Evolutionary conservation across 805 yeast genomes (phyloP).

Genomic region (Sugiyamaella marilandica): DNA sequence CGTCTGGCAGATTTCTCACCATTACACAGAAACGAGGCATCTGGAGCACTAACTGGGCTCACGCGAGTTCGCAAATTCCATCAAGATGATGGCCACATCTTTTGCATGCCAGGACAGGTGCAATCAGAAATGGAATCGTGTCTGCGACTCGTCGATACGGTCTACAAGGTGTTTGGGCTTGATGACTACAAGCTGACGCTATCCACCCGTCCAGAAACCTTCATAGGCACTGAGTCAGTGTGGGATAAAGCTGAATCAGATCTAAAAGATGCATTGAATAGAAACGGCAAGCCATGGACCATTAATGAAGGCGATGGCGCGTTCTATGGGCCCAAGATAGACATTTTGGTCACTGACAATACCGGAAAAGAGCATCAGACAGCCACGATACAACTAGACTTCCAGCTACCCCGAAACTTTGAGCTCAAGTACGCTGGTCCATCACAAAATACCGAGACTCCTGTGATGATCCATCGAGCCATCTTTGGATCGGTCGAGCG

Average conservation of each 20-base stretch:
- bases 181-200: conserved; percentile 55
- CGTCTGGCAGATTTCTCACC: conserved; percentile 86
- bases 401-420: conserved; percentile 89
- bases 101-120: conserved; percentile 77
- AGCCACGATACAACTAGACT: conserved; percentile 92
- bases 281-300: conserved; percentile 56
- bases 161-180: conserved; percentile 67
- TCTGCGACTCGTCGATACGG: conserved; percentile 64
- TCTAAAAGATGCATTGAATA: conserved; percentile 52
- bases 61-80: conserved; percentile 93
- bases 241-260: conserved; percentile 82
- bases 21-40: conserved; percentile 88
- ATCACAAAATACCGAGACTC: conserved; percentile 43
- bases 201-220: conserved; percentile 82
- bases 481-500: conserved; percentile 93
- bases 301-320: conserved; percentile 94
- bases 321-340: conserved; percentile 69
- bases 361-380: conserved; percentile 82
- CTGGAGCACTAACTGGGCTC: conserved; percentile 89
- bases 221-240: conserved; percentile 66
- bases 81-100: conserved; percentile 97
- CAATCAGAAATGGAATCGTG: conserved; percentile 67
- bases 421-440: conserved; percentile 55
- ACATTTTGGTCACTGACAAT: conserved; percentile 74
- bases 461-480: conserved; percentile 95